phyloP scores from a whole-genome alignment of 352 stramenopile genomes.

The Nothophytophthora sp. region DNA sequence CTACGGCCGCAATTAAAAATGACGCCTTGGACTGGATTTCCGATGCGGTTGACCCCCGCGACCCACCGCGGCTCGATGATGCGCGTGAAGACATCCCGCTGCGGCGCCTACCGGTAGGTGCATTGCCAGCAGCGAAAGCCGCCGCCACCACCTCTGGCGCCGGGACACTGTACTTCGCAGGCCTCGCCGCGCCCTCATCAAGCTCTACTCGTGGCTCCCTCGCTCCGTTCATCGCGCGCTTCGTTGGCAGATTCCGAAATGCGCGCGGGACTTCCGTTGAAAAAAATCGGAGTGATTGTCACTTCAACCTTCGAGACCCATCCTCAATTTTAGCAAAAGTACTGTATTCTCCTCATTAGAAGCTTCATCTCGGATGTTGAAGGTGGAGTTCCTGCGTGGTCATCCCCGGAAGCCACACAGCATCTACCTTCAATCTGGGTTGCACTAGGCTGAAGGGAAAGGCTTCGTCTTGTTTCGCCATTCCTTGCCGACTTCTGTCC shows the following conservation, averaged over 20 bases:
- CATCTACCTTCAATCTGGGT: constrained; percentile 3
- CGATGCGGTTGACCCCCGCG: constrained; percentile 18
- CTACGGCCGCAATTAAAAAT: constrained; percentile 61
- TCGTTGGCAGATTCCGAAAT: constrained; percentile 19
- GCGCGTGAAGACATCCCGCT: constrained; percentile 2
- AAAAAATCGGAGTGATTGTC: constrained; percentile 42
- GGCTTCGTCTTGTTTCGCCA: constrained; percentile 34
- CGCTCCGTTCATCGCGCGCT: constrained; percentile 18
- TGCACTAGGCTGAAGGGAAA: constrained; percentile 28
- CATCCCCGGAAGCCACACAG: no score
- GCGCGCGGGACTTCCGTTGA: constrained; percentile 6
- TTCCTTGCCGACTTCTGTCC: constrained; percentile 37
- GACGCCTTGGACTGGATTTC: constrained; percentile 27
- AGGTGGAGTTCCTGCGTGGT: no score
- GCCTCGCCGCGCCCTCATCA: constrained; percentile 21
- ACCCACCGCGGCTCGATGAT: constrained; percentile 14
- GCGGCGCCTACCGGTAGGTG: neutral
- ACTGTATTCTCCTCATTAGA: no score
- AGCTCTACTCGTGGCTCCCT: constrained; percentile 28
- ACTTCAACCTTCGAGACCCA: constrained; percentile 49
- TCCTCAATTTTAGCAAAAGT: no score
- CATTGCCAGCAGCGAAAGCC: neutral
- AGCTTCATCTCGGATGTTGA: no score
- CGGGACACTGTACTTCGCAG: constrained; percentile 33
- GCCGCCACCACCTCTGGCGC: constrained; percentile 21